A percentile compares a stretch with the other conserved stretches of the same genome.
These are phyloP conservation scores for Candida coleopterorum DNA, from an alignment of 805 yeast species.

Conservation along the genomic window DNA sequence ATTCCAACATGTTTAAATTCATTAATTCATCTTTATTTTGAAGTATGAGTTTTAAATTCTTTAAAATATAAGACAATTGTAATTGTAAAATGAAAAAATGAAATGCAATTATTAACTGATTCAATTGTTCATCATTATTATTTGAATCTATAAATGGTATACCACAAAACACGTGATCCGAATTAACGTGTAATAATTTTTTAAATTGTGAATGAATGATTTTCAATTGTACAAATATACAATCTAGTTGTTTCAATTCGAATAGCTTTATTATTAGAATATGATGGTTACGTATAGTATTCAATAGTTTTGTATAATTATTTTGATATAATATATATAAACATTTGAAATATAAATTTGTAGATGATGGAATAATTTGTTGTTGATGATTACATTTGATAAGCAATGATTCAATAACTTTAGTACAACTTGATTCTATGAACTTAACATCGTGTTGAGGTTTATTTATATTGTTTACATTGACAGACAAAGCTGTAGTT, in stretches of 20 bases:
- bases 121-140: constrained; percentile 7
- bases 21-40: constrained; percentile 10
- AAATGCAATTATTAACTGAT: constrained; percentile 18
- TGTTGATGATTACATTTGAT: background rate
- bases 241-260: constrained; percentile 13
- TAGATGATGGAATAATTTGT: background rate
- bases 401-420: background rate
- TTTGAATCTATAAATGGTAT: constrained; percentile 9
- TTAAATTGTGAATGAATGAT: constrained; percentile 3
- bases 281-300: constrained; percentile 22
- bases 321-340: constrained; percentile 12
- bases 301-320: constrained; percentile 6
- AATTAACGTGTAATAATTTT: background rate
- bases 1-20: constrained; percentile 9
- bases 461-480: constrained; percentile 3
- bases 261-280: constrained; percentile 21
- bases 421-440: constrained; percentile 5
- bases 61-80: constrained; percentile 18
- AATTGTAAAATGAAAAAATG: constrained; percentile 27
- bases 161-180: constrained; percentile 8
- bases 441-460: constrained; percentile 6
- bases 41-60: constrained; percentile 12
- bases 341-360: constrained; percentile 1
- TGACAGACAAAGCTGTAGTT: constrained; percentile 2
- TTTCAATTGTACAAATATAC: constrained; percentile 10